Conservation (phyloP, 331 rosid genomes). For the Quercus lobata region DNA sequence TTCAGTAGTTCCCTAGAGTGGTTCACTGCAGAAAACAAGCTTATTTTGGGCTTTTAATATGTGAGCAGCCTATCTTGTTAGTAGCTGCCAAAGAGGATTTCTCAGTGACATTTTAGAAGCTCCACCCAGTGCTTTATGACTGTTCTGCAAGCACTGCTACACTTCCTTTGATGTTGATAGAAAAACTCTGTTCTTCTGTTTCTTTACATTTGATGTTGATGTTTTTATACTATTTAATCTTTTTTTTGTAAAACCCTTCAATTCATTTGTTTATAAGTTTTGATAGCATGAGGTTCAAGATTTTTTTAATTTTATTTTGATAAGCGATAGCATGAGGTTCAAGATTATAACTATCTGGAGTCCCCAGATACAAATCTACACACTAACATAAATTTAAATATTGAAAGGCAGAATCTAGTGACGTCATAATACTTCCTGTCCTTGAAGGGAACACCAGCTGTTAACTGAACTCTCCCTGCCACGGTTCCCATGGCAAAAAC, state of each 20-base stretch:
- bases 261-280: neutral
- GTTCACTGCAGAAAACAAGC: neutral
- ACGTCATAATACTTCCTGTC: too few relatives aligned
- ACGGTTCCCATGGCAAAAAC: too few relatives aligned
- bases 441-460: too few relatives aligned
- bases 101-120: neutral
- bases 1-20: neutral
- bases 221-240: neutral
- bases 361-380: too few relatives aligned
- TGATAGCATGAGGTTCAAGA: neutral
- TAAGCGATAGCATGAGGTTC: neutral
- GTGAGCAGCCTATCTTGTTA: neutral
- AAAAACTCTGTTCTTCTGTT: neutral
- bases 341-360: neutral
- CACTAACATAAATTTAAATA: too few relatives aligned
- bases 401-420: too few relatives aligned
- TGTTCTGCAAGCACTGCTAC: neutral
- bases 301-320: too few relatives aligned
- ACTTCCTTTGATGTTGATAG: neutral
- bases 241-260: neutral
- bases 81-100: neutral
- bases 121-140: neutral
- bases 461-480: too few relatives aligned
- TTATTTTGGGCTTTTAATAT: neutral
- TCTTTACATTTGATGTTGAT: neutral